These are phyloP conservation scores for Blastobotrys proliferans DNA, from an alignment of 1,139 yeast species.

Conservation along the genomic window DNA sequence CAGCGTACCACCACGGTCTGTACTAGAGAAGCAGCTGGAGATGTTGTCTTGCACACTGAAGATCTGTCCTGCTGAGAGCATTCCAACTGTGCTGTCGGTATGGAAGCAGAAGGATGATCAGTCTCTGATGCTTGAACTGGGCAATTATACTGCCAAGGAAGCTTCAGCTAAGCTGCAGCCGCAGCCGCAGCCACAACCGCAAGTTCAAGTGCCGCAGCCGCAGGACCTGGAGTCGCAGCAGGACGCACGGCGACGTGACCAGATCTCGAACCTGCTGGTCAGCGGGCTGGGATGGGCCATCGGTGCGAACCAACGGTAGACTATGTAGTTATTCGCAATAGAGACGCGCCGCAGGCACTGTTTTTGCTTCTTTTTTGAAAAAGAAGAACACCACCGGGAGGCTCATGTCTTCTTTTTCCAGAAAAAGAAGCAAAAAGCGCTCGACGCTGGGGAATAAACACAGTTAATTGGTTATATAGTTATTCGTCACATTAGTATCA, in stretches of 20 bases:
- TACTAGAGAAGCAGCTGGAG: conserved; percentile 42
- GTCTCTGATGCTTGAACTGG: not conserved
- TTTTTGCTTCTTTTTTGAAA: too few relatives aligned
- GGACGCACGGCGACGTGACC: conserved; percentile 37
- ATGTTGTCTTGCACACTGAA: conserved; percentile 44
- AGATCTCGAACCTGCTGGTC: conserved; percentile 49
- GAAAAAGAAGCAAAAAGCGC: too few relatives aligned
- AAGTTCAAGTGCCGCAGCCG: not conserved
- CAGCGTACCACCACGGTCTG: conserved; percentile 18
- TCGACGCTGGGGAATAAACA: too few relatives aligned
- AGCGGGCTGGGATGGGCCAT: conserved; percentile 66
- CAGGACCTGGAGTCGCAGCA: not conserved
- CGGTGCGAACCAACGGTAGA: conserved; percentile 46
- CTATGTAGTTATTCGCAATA: too few relatives aligned
- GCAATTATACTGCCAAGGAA: not conserved
- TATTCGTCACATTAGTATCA: too few relatives aligned
- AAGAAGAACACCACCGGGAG: too few relatives aligned
- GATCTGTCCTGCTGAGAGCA: conserved; percentile 34
- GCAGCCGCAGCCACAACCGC: not conserved
- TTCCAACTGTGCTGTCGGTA: conserved; percentile 30
- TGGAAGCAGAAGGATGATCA: conserved; percentile 32
- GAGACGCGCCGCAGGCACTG: too few relatives aligned
- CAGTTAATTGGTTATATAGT: too few relatives aligned
- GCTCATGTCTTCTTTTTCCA: too few relatives aligned
- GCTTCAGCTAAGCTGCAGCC: not conserved